phyloP scores from a whole-genome alignment of 2,329 filamentous ascomycete species.

The Arthrocladium fulminans region DNA sequence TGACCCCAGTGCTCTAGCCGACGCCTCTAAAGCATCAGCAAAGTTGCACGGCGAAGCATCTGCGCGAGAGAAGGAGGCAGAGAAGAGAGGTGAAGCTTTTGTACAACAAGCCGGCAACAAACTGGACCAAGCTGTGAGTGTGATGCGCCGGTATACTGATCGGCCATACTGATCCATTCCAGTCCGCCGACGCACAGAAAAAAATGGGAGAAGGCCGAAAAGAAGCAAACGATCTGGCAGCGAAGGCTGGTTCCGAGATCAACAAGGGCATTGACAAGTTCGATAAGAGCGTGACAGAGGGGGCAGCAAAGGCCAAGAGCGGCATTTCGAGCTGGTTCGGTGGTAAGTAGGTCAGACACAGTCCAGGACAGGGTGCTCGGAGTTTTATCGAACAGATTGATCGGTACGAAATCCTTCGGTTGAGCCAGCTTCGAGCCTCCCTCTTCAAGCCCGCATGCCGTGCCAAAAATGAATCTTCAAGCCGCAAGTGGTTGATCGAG shows the following conservation, averaged over 20 bases:
- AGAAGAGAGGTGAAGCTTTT: conserved; percentile 56
- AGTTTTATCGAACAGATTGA: neutral
- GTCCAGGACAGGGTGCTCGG: conserved; percentile 2
- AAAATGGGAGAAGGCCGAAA: conserved; percentile 55
- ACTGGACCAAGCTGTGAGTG: conserved; percentile 60
- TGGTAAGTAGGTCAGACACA: conserved; percentile 27
- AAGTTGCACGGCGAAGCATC: conserved; percentile 59
- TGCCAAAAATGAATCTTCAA: too few relatives aligned
- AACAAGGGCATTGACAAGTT: conserved; percentile 60
- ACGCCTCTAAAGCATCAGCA: conserved; percentile 60
- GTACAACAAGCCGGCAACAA: conserved; percentile 55
- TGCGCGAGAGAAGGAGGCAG: conserved; percentile 51
- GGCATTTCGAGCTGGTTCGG: conserved; percentile 82
- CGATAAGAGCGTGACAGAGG: conserved; percentile 71
- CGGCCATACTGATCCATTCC: conserved; percentile 8
- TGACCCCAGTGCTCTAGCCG: conserved; percentile 48
- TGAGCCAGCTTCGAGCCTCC: neutral
- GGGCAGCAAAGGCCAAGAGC: conserved; percentile 72
- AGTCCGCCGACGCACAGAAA: conserved; percentile 12
- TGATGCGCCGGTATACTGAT: neutral
- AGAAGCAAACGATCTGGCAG: conserved; percentile 56
- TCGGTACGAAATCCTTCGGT: neutral
- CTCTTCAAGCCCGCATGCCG: neutral
- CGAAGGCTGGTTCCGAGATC: conserved; percentile 50
- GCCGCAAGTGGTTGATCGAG: too few relatives aligned